Evolutionary conservation across 2,329 filamentous ascomycete species (phyloP).

Genomic region (Orbilia ellipsospora): DNA sequence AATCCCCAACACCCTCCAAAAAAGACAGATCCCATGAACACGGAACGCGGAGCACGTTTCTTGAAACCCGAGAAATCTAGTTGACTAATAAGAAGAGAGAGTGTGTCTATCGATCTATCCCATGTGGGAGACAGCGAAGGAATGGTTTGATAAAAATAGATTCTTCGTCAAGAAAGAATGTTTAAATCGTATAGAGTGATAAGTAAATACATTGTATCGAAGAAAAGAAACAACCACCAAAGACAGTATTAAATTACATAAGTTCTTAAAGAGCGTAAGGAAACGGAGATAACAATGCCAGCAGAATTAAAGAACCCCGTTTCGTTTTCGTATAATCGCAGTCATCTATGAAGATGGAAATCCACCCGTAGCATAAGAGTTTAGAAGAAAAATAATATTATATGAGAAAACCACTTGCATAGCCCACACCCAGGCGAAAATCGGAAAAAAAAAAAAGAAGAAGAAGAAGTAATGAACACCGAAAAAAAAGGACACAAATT

Average conservation of each 20-base stretch:
- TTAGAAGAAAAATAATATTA: conserved; percentile 1
- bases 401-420: conserved; percentile 1
- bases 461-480: conserved; percentile 11
- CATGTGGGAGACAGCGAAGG: neutral
- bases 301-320: conserved; percentile 9
- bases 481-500: conserved; percentile 22
- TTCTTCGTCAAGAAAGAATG: neutral
- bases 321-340: conserved; percentile 10
- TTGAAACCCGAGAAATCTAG: neutral
- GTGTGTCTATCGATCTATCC: no score
- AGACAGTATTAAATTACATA: conserved; percentile 11
- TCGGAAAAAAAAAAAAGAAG: neutral
- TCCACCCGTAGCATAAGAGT: conserved; percentile 4
- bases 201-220: conserved; percentile 8
- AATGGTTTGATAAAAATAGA: conserved; percentile 4
- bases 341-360: neutral
- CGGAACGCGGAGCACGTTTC: neutral
- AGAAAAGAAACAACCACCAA: conserved; percentile 2
- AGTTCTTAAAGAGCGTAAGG: conserved; percentile 16
- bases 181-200: neutral
- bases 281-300: conserved; percentile 21
- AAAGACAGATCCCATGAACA: neutral
- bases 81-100: no score
- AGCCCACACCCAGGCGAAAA: conserved; percentile 4
- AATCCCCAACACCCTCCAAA: neutral